Conservation (phyloP, 257 asterid species). For the Buddleja alternifolia region DNA sequence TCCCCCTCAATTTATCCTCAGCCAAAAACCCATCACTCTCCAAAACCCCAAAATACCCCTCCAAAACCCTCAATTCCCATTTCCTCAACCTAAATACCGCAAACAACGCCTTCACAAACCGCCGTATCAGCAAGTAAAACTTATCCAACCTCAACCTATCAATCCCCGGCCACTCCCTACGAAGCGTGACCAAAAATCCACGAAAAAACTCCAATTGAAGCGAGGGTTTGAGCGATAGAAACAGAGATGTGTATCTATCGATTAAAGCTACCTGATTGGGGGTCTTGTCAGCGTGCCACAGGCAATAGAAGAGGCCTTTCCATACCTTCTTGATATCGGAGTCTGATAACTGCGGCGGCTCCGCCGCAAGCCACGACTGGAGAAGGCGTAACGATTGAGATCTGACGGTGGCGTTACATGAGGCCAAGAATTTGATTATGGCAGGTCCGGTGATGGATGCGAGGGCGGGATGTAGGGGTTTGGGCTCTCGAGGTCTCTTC, state of each 20-base stretch:
- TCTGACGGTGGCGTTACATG: constrained; percentile 76
- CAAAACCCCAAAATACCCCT: constrained; percentile 51
- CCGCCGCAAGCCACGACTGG: constrained; percentile 65
- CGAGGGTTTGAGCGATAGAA: constrained; percentile 54
- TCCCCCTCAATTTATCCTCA: constrained; percentile 72
- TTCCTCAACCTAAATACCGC: constrained; percentile 50
- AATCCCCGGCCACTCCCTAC: constrained; percentile 93
- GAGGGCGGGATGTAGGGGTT: constrained; percentile 48
- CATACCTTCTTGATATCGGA: constrained; percentile 78
- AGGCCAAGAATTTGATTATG: constrained; percentile 69
- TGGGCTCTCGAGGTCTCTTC: constrained; percentile 66
- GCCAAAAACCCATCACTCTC: constrained; percentile 64
- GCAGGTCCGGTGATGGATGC: constrained; percentile 60
- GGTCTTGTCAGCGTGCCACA: constrained; percentile 92
- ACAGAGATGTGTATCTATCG: constrained; percentile 59
- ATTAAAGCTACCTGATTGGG: constrained; percentile 74
- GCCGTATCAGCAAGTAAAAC: constrained; percentile 83
- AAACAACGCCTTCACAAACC: constrained; percentile 64
- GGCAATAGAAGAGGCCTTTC: constrained; percentile 92
- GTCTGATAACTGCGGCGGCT: constrained; percentile 53
- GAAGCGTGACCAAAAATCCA: constrained; percentile 63
- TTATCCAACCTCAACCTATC: constrained; percentile 87
- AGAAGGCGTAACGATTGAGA: constrained; percentile 69
- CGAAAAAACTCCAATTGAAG: constrained; percentile 71
- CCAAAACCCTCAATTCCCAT: constrained; percentile 71